Conservation (phyloP, 2,329 filamentous ascomycete genomes). For the Beauveria medogensis region DNA sequence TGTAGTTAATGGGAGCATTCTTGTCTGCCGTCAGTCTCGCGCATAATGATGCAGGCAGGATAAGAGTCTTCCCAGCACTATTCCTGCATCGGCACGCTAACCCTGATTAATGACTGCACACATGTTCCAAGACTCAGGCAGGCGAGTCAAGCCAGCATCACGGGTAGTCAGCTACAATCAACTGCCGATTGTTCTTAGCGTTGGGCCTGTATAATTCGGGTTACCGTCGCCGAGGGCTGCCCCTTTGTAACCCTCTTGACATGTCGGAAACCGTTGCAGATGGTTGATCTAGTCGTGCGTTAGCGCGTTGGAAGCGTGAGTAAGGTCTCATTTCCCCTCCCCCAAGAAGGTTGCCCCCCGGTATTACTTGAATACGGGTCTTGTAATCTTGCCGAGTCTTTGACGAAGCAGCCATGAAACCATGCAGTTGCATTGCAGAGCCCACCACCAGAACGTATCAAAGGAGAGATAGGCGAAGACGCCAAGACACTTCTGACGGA, state of each 20-base stretch:
- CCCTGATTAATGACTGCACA: background rate
- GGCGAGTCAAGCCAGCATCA: background rate
- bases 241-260: background rate
- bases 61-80: background rate
- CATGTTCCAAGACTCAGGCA: background rate
- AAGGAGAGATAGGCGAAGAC: background rate
- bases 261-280: background rate
- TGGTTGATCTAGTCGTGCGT: background rate
- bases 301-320: background rate
- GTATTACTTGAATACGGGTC: background rate
- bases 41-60: background rate
- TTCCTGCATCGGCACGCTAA: background rate
- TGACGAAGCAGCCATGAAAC: background rate
- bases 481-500: background rate
- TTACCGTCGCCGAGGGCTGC: background rate
- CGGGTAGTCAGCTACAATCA: background rate
- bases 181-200: background rate
- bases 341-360: background rate
- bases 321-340: conserved; percentile 3
- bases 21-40: background rate
- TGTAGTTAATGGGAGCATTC: background rate
- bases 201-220: background rate
- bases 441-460: background rate
- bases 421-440: background rate
- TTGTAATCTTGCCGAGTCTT: background rate